Evolutionary conservation across 768 basidiomycete species (phyloP), one percentile per base, ranked within the genome.

Genomic region (Podaxis sp.): DNA sequence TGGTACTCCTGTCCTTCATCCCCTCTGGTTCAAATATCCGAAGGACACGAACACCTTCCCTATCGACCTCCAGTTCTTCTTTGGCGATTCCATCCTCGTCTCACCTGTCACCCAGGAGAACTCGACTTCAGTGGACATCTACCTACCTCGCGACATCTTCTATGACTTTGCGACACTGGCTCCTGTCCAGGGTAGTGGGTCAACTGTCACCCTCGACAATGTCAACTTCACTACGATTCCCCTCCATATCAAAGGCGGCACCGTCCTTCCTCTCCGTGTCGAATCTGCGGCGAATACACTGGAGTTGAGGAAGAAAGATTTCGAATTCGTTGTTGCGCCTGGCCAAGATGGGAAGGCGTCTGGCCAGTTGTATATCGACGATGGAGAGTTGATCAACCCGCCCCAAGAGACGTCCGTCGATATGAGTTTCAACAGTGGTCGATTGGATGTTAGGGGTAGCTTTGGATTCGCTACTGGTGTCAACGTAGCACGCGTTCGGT

Each of bases 11-110:
- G 78, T 88, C 27, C 73, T 88, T n/a, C 75, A 82, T 57, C 85
- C 88, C 13, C 69, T 88, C 36, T 89, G 80, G 78, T 88, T 80
- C 79, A 80, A 81, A 62, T 90, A 88, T 65, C 87, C 88, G 5
- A 78, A 82, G 58, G 88, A 90, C 69, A 13, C 72, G 1, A 73
- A 76, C 37, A 88, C 87, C 0, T 89, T 77, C 69, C 67, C 73
- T 4, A 82, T 88, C 67, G 87, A 88, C 63, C 76, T 82, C 38
- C 88, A 90, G 65, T 89, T 86, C 78, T 81, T 89, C 76, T 89
- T 78, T 65, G 88, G 87, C 10, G 76, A 82, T 64, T 83, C 83
- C 9, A 74, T 90, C 68, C 82, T 89, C 50, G 85, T 89, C 5
- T 86, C 86, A 0, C 88, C 88, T 11, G 87, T 89, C 25, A 85